A percentile compares a stretch with the other conserved stretches of the same genome.
These are phyloP conservation scores for Podaxis pistillaris DNA, from an alignment of 768 basidiomycete species.

Conservation along the genomic window DNA sequence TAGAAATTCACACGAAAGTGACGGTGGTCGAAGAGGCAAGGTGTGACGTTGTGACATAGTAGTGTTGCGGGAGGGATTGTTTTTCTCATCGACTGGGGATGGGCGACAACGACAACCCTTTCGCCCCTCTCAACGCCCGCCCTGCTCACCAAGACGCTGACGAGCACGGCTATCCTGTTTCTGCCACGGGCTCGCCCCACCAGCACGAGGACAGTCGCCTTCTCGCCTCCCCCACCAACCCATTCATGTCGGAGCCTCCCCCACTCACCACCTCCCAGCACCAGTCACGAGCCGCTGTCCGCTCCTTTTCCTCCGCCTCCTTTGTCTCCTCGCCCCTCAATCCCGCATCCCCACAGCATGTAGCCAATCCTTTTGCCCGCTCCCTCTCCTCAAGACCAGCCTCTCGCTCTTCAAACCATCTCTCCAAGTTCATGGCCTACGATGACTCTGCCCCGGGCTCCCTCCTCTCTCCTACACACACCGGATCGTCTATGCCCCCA, in stretches of 20 bases:
- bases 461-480: neutral
- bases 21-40: neutral
- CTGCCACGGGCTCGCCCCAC: neutral
- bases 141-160: neutral
- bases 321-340: conserved; percentile 57
- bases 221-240: conserved; percentile 12
- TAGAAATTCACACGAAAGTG: neutral
- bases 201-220: conserved; percentile 17
- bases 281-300: conserved; percentile 8
- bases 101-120: neutral
- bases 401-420: conserved; percentile 5
- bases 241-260: neutral
- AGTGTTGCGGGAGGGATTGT: neutral
- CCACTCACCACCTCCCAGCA: conserved; percentile 9
- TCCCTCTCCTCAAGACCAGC: conserved; percentile 15
- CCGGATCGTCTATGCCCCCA: conserved; percentile 24
- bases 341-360: conserved; percentile 29
- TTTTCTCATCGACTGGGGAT: conserved; percentile 1
- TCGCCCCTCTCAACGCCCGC: neutral
- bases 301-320: conserved; percentile 12
- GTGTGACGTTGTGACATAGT: neutral
- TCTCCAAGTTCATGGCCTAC: conserved; percentile 9
- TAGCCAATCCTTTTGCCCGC: conserved; percentile 15
- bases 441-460: neutral
- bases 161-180: neutral